Evolutionary conservation across 352 stramenopile genomes (phyloP).

Genomic region (Globisporangium cederbergense): DNA sequence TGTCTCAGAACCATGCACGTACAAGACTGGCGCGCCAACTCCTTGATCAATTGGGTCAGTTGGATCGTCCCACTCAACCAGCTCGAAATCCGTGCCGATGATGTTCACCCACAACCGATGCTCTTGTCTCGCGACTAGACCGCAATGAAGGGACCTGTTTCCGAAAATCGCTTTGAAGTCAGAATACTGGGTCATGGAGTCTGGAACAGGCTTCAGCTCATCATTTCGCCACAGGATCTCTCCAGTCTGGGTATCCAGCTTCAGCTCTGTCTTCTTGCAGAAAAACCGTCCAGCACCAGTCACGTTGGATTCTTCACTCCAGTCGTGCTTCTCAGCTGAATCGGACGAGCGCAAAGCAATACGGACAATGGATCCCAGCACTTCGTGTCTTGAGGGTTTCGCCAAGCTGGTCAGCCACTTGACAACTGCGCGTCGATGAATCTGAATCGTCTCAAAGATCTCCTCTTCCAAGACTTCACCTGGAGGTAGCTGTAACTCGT

Average conservation of each 20-base stretch:
- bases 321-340: conserved; percentile 55
- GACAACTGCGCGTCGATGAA: conserved; percentile 75
- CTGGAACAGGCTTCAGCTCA: conserved; percentile 86
- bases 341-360: conserved; percentile 68
- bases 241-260: conserved; percentile 81
- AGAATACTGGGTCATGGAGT: conserved; percentile 88
- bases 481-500: conserved; percentile 68
- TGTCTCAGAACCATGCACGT: conserved; percentile 21
- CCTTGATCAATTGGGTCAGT: conserved; percentile 74
- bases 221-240: conserved; percentile 91
- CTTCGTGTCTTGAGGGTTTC: conserved; percentile 27
- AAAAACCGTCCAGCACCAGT: conserved; percentile 61
- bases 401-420: conserved; percentile 50
- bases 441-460: conserved; percentile 81
- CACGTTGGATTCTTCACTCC: conserved; percentile 52
- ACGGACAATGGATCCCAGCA: conserved; percentile 63
- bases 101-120: conserved; percentile 89
- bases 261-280: conserved; percentile 76
- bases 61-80: conserved; percentile 88
- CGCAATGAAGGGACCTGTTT: conserved; percentile 84
- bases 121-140: conserved; percentile 80
- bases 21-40: conserved; percentile 61
- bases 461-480: conserved; percentile 85
- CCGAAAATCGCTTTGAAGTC: conserved; percentile 87
- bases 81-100: conserved; percentile 81